Conservation (phyloP, 371 early-diverging fungal genomes). For the Apophysomyces sp. region DNA sequence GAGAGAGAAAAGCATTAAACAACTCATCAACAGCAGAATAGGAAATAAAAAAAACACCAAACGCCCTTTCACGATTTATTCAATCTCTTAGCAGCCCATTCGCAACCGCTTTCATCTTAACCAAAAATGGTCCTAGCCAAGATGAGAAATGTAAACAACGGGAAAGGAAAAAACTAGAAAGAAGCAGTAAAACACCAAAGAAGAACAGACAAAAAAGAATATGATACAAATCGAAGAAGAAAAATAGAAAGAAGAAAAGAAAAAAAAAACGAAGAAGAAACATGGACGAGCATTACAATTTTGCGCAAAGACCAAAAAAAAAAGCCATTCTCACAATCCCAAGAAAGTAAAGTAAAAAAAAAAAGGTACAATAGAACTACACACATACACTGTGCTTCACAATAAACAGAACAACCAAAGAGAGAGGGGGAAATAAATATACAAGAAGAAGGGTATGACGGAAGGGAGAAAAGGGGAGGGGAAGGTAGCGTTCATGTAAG, state of each 20-base stretch:
- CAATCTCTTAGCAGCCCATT: neutral
- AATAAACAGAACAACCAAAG: neutral
- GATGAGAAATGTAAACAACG: neutral
- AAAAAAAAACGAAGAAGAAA: neutral
- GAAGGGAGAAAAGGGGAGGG: neutral
- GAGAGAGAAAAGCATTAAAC: neutral
- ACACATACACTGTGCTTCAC: constrained; percentile 3
- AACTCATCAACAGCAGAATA: neutral
- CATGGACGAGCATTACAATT: constrained; percentile 1
- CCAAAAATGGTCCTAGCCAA: neutral
- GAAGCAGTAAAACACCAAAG: neutral
- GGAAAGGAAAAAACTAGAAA: neutral
- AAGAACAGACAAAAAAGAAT: neutral
- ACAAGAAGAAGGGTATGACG: neutral
- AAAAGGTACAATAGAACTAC: constrained; percentile 1
- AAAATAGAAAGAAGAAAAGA: neutral
- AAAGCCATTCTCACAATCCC: constrained; percentile 3
- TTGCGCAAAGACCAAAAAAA: constrained; percentile 2
- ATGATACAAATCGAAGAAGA: neutral
- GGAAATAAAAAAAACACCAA: neutral
- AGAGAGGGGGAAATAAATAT: constrained; percentile 1
- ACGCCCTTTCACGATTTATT: neutral
- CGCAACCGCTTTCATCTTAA: neutral
- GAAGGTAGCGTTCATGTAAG: constrained; percentile 4
- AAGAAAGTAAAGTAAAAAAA: neutral